A percentile compares a stretch with the other conserved stretches of the same genome.
Conservation (phyloP, 495 filamentous ascomycete genomes). For the Evernia prunastri region DNA sequence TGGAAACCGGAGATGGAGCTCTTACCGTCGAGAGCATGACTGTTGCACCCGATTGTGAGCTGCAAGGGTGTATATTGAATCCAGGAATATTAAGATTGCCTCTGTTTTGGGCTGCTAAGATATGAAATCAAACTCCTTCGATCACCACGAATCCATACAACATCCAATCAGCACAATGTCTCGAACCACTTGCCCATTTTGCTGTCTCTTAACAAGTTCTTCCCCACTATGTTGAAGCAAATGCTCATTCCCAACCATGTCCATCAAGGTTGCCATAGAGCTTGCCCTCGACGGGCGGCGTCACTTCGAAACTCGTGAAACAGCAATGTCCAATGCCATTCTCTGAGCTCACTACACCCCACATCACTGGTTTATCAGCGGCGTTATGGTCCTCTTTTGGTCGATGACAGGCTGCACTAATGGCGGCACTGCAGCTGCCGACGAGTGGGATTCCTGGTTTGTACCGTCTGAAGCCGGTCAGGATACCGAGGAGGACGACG, state of each 20-base stretch:
- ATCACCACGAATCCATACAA: too few relatives aligned
- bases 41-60: too few relatives aligned
- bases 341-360: conserved; percentile 28
- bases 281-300: conserved; percentile 17
- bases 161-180: too few relatives aligned
- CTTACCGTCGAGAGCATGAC: too few relatives aligned
- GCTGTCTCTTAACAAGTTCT: not conserved
- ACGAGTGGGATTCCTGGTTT: conserved; percentile 34
- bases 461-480: conserved; percentile 25
- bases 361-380: conserved; percentile 30
- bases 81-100: too few relatives aligned
- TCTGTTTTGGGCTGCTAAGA: too few relatives aligned
- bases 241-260: not conserved
- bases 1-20: too few relatives aligned
- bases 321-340: conserved; percentile 14
- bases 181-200: too few relatives aligned
- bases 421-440: conserved; percentile 38
- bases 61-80: too few relatives aligned
- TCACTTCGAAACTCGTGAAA: conserved; percentile 21
- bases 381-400: conserved; percentile 18
- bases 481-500: conserved; percentile 26
- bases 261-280: not conserved
- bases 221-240: not conserved
- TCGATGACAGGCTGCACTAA: conserved; percentile 43
- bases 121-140: too few relatives aligned